Evolutionary conservation across 148 eudicot species (phyloP).

Genomic region (Diospyros lotus): DNA sequence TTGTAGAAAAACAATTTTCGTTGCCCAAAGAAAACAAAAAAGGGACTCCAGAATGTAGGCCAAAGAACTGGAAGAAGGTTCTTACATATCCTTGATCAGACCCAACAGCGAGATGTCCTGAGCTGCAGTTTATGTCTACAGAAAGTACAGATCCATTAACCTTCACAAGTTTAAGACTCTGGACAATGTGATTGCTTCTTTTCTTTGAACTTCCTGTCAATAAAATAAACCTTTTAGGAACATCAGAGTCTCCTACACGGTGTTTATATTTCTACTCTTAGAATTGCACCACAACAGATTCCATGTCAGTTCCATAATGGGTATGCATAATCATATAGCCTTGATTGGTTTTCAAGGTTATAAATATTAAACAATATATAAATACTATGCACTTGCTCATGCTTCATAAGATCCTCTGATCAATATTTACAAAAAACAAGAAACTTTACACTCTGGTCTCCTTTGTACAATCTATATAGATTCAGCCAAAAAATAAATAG

Average conservation of each 20-base stretch:
- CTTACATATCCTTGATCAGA: conserved; percentile 93
- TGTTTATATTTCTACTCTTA: neutral
- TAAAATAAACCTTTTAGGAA: neutral
- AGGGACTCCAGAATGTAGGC: neutral
- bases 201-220: conserved; percentile 73
- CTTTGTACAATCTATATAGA: too few relatives aligned
- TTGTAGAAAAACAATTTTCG: too few relatives aligned
- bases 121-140: conserved; percentile 32
- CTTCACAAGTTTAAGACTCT: conserved; percentile 53
- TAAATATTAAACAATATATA: neutral
- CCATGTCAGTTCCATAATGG: neutral
- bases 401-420: neutral
- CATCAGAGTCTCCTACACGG: neutral
- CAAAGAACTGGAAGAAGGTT: neutral
- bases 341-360: neutral
- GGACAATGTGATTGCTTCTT: conserved; percentile 68
- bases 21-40: neutral
- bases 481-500: neutral
- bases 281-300: neutral
- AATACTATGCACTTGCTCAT: neutral
- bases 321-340: neutral
- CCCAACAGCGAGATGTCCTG: conserved; percentile 75
- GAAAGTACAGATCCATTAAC: conserved; percentile 74
- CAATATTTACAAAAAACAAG: neutral
- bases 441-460: neutral